phyloP scores from a whole-genome alignment of 208 protist species.

The Entamoeba histolytica region DNA sequence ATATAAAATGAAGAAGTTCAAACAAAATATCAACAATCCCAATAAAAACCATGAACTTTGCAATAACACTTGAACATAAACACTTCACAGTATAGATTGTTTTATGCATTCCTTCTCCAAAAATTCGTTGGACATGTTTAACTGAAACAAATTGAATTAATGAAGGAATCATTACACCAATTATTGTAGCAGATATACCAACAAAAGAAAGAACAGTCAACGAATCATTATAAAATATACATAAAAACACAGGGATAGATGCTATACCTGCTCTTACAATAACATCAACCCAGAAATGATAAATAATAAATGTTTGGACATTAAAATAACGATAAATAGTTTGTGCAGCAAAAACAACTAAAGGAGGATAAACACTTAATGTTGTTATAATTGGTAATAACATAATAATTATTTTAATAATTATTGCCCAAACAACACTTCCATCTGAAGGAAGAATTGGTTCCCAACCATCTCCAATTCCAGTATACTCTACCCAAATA shows the following conservation, averaged over 20 bases:
- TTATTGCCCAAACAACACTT: neutral
- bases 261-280: neutral
- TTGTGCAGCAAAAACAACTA: neutral
- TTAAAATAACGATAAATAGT: neutral
- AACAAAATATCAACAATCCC: neutral
- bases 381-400: neutral
- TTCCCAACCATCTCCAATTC: neutral
- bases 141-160: neutral
- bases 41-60: neutral
- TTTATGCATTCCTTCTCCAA: neutral
- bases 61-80: neutral
- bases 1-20: neutral
- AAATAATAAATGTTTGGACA: neutral
- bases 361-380: neutral
- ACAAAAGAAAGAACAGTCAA: neutral
- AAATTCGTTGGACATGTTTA: neutral
- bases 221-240: neutral
- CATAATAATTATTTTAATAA: neutral
- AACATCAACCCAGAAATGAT: neutral
- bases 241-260: neutral
- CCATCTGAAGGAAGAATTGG: neutral
- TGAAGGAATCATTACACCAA: neutral
- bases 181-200: neutral
- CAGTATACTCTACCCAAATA: neutral
- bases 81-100: neutral